Base-by-base conservation (phyloP, 225 moss, liverwort and hornwort species). In the Antitrichia curtipendula region DNA sequence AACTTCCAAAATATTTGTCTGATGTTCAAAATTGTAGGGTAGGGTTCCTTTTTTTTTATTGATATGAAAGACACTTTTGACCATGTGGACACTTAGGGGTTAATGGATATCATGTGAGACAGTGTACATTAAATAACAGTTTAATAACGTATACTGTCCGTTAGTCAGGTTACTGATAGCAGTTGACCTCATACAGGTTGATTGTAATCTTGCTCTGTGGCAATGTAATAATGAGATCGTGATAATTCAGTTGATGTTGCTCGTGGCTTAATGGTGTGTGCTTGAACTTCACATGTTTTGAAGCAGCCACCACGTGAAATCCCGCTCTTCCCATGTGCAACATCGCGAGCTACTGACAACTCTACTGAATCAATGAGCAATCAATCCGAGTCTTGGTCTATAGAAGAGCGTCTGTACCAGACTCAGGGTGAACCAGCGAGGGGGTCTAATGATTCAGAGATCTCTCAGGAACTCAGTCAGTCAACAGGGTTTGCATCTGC, bases 301-400 rank as follows among this genome's bases (percentile, higher is more conserved):
- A 77, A 54, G 89, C 91, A 89, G 89, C 70, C 88, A 78, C 92
- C 89, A 68, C 87, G 89, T 83, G 93, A 90, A 70, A 90, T 92
- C 52, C 91, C 90, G 59, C 82, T 93, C 53, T 90, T 92, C 50
- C 93, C 92, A 58, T 93, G 92, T 47, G 89, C 90, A 86, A 92
- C 88, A 54, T 93, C 93, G 10, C 92, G 90, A 36, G 92, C 89
- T 23, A 76, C 81, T 58, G 90, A 93, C 72, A 84, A 78, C 77
- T 90, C 88, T 49, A 32, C 76, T 45, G 93, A 83, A 32, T 89
- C 90, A 38, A 45, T 86, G 84, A 78, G 91, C 73, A 92, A 82
- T 84, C 54, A 81, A 58, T 71, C 85, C 12, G 93, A 88, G 83
- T 36, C 82, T 32, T 90, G 91, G 90, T 80, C 88, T 66, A 62